phyloP scores from a whole-genome alignment of 2,329 filamentous ascomycete species.

The Aspergillus sp. region DNA sequence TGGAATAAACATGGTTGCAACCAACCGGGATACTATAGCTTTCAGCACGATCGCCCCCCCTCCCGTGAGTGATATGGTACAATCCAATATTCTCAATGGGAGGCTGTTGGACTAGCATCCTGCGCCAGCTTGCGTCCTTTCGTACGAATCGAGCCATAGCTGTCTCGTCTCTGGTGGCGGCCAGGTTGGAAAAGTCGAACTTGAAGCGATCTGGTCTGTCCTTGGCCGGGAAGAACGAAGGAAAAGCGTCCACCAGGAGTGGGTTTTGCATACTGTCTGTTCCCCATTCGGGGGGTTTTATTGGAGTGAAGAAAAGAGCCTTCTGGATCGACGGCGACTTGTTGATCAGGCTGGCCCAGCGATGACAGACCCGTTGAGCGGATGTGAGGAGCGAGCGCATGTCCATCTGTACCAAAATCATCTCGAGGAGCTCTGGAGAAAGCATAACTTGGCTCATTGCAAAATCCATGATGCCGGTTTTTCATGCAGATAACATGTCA shows the following conservation, averaged over 20 bases:
- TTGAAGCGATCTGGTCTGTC: background rate
- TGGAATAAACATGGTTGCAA: background rate
- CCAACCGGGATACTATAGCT: background rate
- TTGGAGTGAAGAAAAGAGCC: background rate
- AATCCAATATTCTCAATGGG: background rate
- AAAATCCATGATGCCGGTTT: no score
- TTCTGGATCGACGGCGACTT: background rate
- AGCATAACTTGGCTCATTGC: background rate
- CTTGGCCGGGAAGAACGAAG: background rate
- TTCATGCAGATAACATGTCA: no score
- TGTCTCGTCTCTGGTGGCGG: background rate
- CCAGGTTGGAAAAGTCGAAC: background rate
- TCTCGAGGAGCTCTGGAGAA: background rate
- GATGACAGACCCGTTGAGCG: background rate
- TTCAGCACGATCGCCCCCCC: background rate
- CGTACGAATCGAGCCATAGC: background rate
- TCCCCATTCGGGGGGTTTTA: background rate
- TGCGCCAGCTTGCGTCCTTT: background rate
- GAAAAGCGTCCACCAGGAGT: background rate
- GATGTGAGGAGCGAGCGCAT: background rate
- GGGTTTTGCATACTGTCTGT: background rate
- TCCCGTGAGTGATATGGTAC: background rate
- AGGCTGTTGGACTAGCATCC: background rate
- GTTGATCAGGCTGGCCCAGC: background rate
- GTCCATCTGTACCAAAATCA: background rate